Conservation (phyloP, 805 yeast species). For the Candida michaelii region DNA sequence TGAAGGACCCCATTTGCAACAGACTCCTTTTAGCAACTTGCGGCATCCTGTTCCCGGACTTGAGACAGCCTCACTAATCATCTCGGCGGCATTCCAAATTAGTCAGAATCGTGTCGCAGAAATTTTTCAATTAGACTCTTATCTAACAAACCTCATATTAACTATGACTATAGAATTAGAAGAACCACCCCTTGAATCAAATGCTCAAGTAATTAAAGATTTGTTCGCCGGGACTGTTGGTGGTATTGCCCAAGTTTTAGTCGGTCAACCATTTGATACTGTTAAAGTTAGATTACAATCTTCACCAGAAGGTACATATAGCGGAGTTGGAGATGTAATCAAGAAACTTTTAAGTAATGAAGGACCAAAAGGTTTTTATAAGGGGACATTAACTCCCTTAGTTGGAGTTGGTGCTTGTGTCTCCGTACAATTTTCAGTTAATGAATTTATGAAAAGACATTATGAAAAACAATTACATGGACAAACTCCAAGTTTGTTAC, state of each 20-base stretch:
- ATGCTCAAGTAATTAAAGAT: conserved; percentile 63
- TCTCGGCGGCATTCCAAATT: background rate
- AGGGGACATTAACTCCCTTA: conserved; percentile 47
- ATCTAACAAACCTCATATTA: background rate
- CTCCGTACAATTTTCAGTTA: conserved; percentile 92
- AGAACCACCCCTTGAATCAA: conserved; percentile 38
- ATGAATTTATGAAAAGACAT: conserved; percentile 87
- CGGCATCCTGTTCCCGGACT: no score
- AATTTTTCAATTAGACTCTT: background rate
- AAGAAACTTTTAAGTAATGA: conserved; percentile 55
- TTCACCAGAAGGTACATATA: conserved; percentile 72
- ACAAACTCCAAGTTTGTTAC: conserved; percentile 50
- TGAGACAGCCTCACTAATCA: no score
- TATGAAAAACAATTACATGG: conserved; percentile 52
- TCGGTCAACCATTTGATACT: conserved; percentile 96
- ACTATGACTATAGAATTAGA: conserved; percentile 45
- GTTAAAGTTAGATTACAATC: conserved; percentile 92
- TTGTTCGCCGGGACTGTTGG: conserved; percentile 91
- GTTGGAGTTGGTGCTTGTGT: conserved; percentile 90
- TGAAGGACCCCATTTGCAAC: no score
- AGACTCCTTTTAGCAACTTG: no score
- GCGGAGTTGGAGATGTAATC: conserved; percentile 76
- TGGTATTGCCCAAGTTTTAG: conserved; percentile 92
- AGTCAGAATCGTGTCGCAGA: background rate
- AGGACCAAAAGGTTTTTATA: conserved; percentile 43